Evolutionary conservation across 169 alveolate genomes (phyloP).

Genomic region (Perkinsus marinus): DNA sequence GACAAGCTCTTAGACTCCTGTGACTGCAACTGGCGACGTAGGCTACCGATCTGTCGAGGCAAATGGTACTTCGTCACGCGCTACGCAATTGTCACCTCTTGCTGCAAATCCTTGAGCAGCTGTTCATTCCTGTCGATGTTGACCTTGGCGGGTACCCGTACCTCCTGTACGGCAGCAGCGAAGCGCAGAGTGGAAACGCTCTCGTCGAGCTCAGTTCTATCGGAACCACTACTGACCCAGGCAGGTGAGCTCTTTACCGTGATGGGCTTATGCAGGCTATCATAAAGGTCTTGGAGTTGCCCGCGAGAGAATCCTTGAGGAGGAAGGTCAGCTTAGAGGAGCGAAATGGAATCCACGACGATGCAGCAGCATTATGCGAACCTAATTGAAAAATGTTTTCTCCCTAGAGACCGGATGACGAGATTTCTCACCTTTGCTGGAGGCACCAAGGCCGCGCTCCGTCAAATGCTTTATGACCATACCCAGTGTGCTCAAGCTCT

Average conservation of each 20-base stretch:
- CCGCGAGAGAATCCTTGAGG: conserved; percentile 5
- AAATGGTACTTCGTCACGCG: background rate
- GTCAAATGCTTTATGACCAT: conserved; percentile 10
- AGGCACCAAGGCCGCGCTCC: background rate
- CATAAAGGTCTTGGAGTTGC: conserved; percentile 23
- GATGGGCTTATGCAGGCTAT: conserved; percentile 1
- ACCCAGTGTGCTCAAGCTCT: conserved; percentile 9
- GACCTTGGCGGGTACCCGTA: background rate
- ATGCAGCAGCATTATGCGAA: background rate
- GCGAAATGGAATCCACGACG: conserved; percentile 9
- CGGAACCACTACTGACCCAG: no score
- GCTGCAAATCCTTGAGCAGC: background rate
- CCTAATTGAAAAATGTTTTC: no score
- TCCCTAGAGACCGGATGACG: no score
- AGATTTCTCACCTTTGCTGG: no score
- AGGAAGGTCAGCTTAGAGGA: conserved; percentile 15
- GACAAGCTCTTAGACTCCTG: background rate
- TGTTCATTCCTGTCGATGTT: background rate
- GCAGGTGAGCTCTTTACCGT: no score
- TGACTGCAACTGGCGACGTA: background rate
- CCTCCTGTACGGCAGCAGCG: conserved; percentile 12
- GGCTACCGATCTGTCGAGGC: background rate
- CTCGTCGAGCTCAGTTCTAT: conserved; percentile 1
- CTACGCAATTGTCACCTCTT: background rate
- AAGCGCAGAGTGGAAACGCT: conserved; percentile 15